Evolutionary conservation across 2,329 filamentous ascomycete genomes (phyloP), one percentile per base, ranked within the genome.

Genomic region (Fusarium compactum): DNA sequence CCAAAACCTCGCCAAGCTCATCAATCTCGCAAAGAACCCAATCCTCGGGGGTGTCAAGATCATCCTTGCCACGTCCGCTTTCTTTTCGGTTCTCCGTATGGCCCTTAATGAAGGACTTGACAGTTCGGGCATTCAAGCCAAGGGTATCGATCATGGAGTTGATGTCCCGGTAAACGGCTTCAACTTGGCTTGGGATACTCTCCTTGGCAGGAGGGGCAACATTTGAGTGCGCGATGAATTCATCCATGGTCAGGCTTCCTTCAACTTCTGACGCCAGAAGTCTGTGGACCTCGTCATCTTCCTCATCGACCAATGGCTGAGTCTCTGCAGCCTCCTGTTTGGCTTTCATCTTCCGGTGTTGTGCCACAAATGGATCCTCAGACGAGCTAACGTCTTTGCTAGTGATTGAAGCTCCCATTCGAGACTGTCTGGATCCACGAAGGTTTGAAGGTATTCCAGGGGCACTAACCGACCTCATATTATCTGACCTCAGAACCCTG

Each of bases 61-160:
- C 91, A 52, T 91, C 84, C 65, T 87, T 86, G 10, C 83, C 86
- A 32, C 92, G 86, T 24, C 85, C 86, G 12, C 82, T 81, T 38
- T 88, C 82, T 54, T 86, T 83, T 52, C 83, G 80, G 44, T 84
- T 80, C 52, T 89, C 83, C 14, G 84, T 84, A 72, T 97, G 92
- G 10, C 91, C 93, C 58, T 87, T 85, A 45, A 95, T 85, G 69
- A 91, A 91, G 14, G 84, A 83, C 50, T 85, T 84, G 40, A 95
- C 87, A 8, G 92, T 89, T 18, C 87, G 84, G 14, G 85, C 89
- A 77, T 98, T 98, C 52, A 98, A 86, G 12, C 95, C 95, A 43
- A 98, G 83, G 0, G 93, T 95, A 74, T 98, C 94, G 45, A 99
- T 90, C 96, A 98, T 99, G 15, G 92, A 92, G 79, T 96, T 95